Conservation (phyloP, 495 filamentous ascomycete species). For the Hypomontagnella submonticulosa region DNA sequence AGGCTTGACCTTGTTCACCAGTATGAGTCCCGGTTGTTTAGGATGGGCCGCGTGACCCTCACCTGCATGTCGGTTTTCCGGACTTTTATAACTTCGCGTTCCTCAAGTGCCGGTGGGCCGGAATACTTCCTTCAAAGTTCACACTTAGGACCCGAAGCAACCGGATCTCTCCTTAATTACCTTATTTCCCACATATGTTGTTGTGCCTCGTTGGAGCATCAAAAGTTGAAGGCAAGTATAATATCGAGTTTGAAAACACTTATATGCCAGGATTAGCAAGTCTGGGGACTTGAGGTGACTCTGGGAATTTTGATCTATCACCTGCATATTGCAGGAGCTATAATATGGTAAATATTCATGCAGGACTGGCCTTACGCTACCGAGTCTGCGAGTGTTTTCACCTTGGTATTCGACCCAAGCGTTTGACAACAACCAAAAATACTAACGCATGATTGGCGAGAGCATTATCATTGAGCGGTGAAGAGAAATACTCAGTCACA, state of each 20-base stretch:
- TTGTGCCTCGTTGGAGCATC: too few species aligned
- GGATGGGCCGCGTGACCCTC: slow-evolving; percentile 35
- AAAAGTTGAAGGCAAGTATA: slow-evolving; percentile 6
- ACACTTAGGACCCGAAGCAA: slow-evolving; percentile 4
- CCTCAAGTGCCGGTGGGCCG: slow-evolving; percentile 15
- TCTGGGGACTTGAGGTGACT: slow-evolving; percentile 11
- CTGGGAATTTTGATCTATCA: slow-evolving; percentile 26
- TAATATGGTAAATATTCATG: slow-evolving; percentile 20
- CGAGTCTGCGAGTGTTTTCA: slow-evolving; percentile 26
- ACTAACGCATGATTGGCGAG: slow-evolving; percentile 29
- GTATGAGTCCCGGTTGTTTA: slow-evolving; percentile 23
- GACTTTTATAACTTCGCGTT: slow-evolving; percentile 9
- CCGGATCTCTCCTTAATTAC: slow-evolving; percentile 1
- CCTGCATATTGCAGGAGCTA: slow-evolving; percentile 35
- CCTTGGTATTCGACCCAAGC: slow-evolving; percentile 33
- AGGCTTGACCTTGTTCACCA: slow-evolving; percentile 35
- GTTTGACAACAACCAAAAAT: slow-evolving; percentile 16
- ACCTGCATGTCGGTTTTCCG: slow-evolving; percentile 25
- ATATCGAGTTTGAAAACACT: slow-evolving; percentile 2
- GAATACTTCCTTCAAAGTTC: slow-evolving; percentile 10
- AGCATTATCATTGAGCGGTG: slow-evolving; percentile 39
- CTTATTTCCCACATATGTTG: neutral
- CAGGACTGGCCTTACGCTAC: slow-evolving; percentile 33
- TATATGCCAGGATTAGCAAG: slow-evolving; percentile 14
- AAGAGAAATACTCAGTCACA: slow-evolving; percentile 27